These are phyloP conservation scores for Amphicarpaea edgeworthii DNA, from an alignment of 306 rosid genomes.

Conservation along the genomic window DNA sequence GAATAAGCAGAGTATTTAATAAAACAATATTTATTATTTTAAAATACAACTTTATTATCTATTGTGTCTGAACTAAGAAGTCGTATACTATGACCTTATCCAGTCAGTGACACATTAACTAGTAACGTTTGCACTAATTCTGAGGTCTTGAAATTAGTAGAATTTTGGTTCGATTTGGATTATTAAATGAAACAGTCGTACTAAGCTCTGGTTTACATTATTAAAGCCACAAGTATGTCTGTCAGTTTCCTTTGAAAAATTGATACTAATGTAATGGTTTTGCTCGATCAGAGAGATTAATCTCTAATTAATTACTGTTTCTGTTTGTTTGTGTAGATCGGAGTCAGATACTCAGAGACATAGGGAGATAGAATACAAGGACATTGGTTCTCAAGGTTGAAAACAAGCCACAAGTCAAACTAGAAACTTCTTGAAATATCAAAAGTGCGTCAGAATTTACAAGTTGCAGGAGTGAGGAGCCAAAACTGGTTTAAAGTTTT, in stretches of 20 bases:
- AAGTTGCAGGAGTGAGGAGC: conserved; percentile 2
- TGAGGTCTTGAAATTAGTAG: conserved; percentile 60
- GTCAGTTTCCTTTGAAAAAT: conserved; percentile 60
- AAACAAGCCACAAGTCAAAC: conserved; percentile 50
- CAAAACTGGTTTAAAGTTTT: background rate
- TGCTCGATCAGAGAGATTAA: conserved; percentile 44
- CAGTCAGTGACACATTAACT: conserved; percentile 26
- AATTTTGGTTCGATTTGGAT: conserved; percentile 55
- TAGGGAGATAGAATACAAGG: conserved; percentile 1
- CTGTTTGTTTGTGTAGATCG: conserved; percentile 14
- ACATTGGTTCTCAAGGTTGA: conserved; percentile 45
- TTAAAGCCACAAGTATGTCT: conserved; percentile 72
- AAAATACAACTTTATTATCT: background rate
- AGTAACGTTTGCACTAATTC: conserved; percentile 56
- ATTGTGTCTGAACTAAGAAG: background rate
- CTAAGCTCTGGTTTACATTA: conserved; percentile 32
- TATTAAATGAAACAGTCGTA: conserved; percentile 26
- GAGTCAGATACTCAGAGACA: conserved; percentile 21
- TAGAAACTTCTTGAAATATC: conserved; percentile 52
- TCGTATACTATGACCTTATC: conserved; percentile 31
- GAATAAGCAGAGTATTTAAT: background rate
- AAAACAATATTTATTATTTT: too few relatives aligned
- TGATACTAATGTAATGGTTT: conserved; percentile 7
- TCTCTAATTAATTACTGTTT: conserved; percentile 9
- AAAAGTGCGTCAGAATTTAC: background rate